These are phyloP conservation scores for Paecilomyces fulvus DNA, from an alignment of 2,329 filamentous ascomycete species.

Conservation along the genomic window DNA sequence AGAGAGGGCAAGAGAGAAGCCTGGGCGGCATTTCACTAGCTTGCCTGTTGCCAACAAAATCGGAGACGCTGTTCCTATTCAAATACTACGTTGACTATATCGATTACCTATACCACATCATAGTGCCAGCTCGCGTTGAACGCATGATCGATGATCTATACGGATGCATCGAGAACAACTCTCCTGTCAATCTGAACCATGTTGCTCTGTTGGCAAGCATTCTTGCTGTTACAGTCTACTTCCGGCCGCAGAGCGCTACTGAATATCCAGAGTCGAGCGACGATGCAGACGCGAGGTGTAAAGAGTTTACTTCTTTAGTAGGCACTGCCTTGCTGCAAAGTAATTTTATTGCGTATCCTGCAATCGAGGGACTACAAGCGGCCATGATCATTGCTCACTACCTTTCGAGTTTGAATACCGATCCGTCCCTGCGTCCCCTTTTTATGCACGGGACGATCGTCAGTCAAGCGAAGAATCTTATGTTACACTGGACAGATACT, in stretches of 20 bases:
- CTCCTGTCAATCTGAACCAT: constrained; percentile 15
- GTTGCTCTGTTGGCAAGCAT: constrained; percentile 28
- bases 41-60: constrained; percentile 19
- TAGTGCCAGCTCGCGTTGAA: constrained; percentile 18
- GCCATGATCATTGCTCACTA: constrained; percentile 21
- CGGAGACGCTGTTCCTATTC: constrained; percentile 21
- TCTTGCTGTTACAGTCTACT: constrained; percentile 20
- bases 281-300: constrained; percentile 14
- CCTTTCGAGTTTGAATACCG: constrained; percentile 16
- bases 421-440: constrained; percentile 14
- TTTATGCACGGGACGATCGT: constrained; percentile 18
- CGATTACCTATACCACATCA: constrained; percentile 28
- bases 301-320: constrained; percentile 20
- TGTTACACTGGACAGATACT: constrained; percentile 28
- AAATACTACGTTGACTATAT: constrained; percentile 26
- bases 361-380: constrained; percentile 25
- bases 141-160: constrained; percentile 23
- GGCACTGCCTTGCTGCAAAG: constrained; percentile 23
- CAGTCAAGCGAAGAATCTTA: constrained; percentile 25
- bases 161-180: constrained; percentile 10
- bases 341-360: constrained; percentile 22
- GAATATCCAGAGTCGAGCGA: constrained; percentile 5
- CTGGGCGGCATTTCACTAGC: constrained; percentile 8
- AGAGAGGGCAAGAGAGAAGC: background rate
- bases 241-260: constrained; percentile 13